A percentile compares a stretch with the other conserved stretches of the same genome.
Conservation (phyloP, 2,329 filamentous ascomycete genomes). For the Penicillium sp. region DNA sequence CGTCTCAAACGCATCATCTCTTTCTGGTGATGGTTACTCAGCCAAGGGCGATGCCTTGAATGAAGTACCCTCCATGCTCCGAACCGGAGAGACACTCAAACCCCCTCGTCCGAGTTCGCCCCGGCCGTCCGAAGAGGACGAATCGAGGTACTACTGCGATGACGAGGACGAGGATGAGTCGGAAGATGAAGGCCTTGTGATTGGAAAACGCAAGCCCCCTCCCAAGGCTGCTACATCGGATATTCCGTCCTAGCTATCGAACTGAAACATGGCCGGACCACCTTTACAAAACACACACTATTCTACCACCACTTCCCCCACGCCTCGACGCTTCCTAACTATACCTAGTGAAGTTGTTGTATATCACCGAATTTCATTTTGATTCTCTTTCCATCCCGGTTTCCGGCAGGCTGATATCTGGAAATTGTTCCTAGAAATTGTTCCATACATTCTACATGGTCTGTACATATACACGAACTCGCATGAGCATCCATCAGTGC, state of each 20-base stretch:
- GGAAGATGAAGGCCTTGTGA: conserved; percentile 45
- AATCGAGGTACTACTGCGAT: conserved; percentile 43
- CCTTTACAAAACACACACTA: not conserved
- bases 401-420: conserved; percentile 14
- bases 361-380: conserved; percentile 14
- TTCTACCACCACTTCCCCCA: not conserved
- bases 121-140: conserved; percentile 37
- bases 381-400: conserved; percentile 6
- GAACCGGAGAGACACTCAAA: conserved; percentile 46
- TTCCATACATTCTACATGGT: conserved; percentile 30
- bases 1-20: conserved; percentile 47
- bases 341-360: conserved; percentile 18
- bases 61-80: conserved; percentile 40
- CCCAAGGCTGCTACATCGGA: conserved; percentile 22
- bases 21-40: conserved; percentile 41
- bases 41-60: conserved; percentile 31
- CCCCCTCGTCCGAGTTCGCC: conserved; percentile 23
- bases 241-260: conserved; percentile 9
- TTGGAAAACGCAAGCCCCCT: conserved; percentile 38
- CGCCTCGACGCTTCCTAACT: conserved; percentile 16
- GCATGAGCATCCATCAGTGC: conserved; percentile 17
- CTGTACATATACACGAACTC: conserved; percentile 37
- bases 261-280: conserved; percentile 6
- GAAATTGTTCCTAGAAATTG: conserved; percentile 21
- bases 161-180: conserved; percentile 46